A percentile compares a stretch with the other conserved stretches of the same genome.
Conservation (phyloP, 495 filamentous ascomycete species). For the Glarea lozoyensis region DNA sequence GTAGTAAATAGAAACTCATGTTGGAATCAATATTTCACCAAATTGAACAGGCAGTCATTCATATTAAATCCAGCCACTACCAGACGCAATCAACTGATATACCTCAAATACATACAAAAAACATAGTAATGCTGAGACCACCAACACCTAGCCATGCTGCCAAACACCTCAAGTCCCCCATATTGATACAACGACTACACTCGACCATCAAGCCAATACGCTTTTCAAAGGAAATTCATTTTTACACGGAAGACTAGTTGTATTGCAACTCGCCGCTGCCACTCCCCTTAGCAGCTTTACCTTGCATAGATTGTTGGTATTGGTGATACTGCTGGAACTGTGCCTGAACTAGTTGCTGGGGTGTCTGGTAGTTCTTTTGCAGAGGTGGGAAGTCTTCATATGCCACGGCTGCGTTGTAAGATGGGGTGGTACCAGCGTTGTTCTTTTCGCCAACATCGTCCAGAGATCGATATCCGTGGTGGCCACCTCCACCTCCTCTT, state of each 20-base stretch:
- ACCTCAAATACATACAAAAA: too few relatives aligned
- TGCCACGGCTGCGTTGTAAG: conserved; percentile 19
- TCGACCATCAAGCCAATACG: background rate
- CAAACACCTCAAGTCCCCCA: background rate
- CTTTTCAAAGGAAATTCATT: conserved; percentile 8
- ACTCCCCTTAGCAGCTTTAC: conserved; percentile 4
- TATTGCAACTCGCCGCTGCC: conserved; percentile 18
- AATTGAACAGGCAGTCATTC: too few relatives aligned
- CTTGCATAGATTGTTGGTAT: conserved; percentile 15
- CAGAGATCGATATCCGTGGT: conserved; percentile 36
- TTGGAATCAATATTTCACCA: too few relatives aligned
- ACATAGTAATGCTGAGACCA: too few relatives aligned
- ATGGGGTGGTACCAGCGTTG: conserved; percentile 20
- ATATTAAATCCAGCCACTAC: too few relatives aligned
- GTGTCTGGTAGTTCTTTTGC: conserved; percentile 23
- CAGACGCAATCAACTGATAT: too few relatives aligned
- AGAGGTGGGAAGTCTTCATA: conserved; percentile 24
- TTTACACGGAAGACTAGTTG: too few relatives aligned
- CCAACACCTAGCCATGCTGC: too few relatives aligned
- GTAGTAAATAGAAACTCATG: too few relatives aligned
- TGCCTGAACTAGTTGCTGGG: conserved; percentile 19
- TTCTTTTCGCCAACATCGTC: conserved; percentile 34
- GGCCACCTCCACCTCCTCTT: conserved; percentile 36
- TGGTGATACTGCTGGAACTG: conserved; percentile 19
- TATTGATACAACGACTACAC: background rate